Percentiles rank a stretch among this genome's conserved stretches.
Conservation (phyloP, 2,329 filamentous ascomycete species). For the Fusarium drepaniforme region DNA sequence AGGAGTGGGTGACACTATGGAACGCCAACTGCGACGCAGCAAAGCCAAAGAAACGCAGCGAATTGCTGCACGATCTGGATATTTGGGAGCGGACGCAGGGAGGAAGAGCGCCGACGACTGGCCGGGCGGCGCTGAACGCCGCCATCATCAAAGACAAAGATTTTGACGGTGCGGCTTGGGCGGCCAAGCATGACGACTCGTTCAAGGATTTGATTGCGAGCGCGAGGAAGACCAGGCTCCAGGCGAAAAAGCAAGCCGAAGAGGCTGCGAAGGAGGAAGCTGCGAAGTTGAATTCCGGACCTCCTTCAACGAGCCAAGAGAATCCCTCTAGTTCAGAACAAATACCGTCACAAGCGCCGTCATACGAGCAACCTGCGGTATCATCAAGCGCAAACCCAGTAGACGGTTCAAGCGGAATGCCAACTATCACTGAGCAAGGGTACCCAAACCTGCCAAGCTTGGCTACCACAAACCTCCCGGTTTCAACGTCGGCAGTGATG, state of each 20-base stretch:
- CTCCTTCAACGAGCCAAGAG: neutral
- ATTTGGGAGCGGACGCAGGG: constrained; percentile 90
- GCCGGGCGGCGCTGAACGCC: constrained; percentile 53
- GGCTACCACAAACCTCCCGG: neutral
- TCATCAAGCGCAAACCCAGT: neutral
- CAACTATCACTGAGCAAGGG: neutral
- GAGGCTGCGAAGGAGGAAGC: constrained; percentile 30
- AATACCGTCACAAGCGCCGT: neutral
- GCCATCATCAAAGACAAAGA: constrained; percentile 82
- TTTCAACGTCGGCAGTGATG: neutral
- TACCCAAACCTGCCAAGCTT: neutral
- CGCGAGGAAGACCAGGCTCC: constrained; percentile 70
- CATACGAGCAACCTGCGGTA: neutral
- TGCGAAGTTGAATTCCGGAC: constrained; percentile 9
- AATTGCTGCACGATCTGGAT: constrained; percentile 84
- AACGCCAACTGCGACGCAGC: constrained; percentile 96
- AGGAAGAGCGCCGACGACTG: constrained; percentile 61
- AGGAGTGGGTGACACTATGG: constrained; percentile 95
- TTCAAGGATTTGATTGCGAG: constrained; percentile 85
- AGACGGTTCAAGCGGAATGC: too few relatives aligned
- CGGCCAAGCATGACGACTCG: constrained; percentile 76
- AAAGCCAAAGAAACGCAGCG: constrained; percentile 75
- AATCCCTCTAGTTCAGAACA: neutral
- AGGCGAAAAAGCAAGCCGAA: constrained; percentile 49
- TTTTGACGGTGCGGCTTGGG: constrained; percentile 86